These are phyloP conservation scores for Bipolaris victoriae DNA, from an alignment of 2,329 filamentous ascomycete species.

Conservation along the genomic window DNA sequence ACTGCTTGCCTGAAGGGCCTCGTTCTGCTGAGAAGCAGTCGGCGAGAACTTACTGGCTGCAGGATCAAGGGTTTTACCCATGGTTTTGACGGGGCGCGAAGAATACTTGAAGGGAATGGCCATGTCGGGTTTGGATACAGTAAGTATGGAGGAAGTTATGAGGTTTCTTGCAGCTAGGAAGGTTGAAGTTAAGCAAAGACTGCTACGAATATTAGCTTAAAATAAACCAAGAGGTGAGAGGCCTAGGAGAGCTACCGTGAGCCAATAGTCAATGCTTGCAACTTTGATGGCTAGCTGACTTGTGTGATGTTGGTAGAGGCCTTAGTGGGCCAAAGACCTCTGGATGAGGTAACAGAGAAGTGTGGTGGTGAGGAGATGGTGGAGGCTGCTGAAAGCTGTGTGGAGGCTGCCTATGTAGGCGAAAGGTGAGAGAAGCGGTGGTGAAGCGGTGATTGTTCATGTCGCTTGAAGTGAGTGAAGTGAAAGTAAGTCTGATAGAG, in stretches of 20 bases:
- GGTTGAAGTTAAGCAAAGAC: too few species aligned
- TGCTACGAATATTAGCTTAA: background rate
- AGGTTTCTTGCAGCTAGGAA: background rate
- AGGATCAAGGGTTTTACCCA: slow-evolving; percentile 17
- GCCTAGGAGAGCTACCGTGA: background rate
- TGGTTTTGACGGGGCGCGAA: background rate
- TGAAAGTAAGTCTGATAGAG: background rate
- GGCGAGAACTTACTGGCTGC: slow-evolving; percentile 20
- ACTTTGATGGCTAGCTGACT: background rate
- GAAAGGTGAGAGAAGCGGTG: background rate
- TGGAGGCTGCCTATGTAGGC: slow-evolving; percentile 6
- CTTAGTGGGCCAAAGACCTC: background rate
- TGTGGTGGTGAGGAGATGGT: background rate
- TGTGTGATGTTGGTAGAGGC: background rate
- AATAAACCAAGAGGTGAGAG: background rate
- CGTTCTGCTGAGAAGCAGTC: slow-evolving; percentile 7
- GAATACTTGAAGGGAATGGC: background rate
- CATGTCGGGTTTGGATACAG: slow-evolving; percentile 11
- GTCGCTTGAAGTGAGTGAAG: slow-evolving; percentile 12
- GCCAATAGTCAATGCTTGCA: background rate
- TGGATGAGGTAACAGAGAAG: background rate
- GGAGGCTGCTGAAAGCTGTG: background rate
- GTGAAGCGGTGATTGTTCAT: background rate
- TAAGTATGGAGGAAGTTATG: background rate
- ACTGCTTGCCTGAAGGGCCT: slow-evolving; percentile 23